phyloP scores from a whole-genome alignment of 768 basidiomycete genomes.

The Pleurotus citrinopileatus region DNA sequence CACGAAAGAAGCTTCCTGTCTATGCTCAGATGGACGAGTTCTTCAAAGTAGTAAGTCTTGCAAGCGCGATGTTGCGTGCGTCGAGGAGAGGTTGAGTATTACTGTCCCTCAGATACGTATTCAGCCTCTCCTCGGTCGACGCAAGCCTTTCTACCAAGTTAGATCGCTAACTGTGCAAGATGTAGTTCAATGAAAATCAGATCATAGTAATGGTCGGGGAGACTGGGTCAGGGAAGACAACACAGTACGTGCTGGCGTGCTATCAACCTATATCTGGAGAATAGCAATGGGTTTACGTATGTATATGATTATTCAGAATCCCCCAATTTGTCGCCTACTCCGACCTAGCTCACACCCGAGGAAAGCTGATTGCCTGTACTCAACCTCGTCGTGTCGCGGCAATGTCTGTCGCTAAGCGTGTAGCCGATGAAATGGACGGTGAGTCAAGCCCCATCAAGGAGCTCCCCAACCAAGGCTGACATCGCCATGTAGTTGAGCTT shows the following conservation, averaged over 20 bases:
- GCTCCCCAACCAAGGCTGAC: background rate
- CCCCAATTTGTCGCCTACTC: conserved; percentile 95
- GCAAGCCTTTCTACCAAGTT: conserved; percentile 15
- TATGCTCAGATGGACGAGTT: conserved; percentile 93
- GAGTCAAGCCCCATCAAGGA: background rate
- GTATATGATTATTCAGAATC: conserved; percentile 50
- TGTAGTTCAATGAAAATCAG: conserved; percentile 74
- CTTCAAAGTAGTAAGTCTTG: conserved; percentile 73
- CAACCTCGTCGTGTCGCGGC: conserved; percentile 95
- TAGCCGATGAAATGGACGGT: conserved; percentile 99
- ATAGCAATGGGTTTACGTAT: background rate
- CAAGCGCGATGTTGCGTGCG: conserved; percentile 18
- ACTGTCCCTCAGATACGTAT: conserved; percentile 32
- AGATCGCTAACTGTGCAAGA: conserved; percentile 16
- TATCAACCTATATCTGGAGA: background rate
- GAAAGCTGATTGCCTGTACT: conserved; percentile 92
- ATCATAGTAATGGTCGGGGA: conserved; percentile 91
- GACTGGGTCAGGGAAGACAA: conserved; percentile 94
- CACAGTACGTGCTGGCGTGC: conserved; percentile 65
- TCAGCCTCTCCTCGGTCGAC: conserved; percentile 28
- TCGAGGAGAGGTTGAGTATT: conserved; percentile 44
- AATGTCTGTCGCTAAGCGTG: conserved; percentile 97
- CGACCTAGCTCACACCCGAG: conserved; percentile 85
- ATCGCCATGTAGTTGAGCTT: conserved; percentile 63
- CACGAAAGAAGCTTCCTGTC: conserved; percentile 88